Evolutionary conservation across 176 grass and related monocot genomes (phyloP).

Genomic region (Pontederia crassipes): DNA sequence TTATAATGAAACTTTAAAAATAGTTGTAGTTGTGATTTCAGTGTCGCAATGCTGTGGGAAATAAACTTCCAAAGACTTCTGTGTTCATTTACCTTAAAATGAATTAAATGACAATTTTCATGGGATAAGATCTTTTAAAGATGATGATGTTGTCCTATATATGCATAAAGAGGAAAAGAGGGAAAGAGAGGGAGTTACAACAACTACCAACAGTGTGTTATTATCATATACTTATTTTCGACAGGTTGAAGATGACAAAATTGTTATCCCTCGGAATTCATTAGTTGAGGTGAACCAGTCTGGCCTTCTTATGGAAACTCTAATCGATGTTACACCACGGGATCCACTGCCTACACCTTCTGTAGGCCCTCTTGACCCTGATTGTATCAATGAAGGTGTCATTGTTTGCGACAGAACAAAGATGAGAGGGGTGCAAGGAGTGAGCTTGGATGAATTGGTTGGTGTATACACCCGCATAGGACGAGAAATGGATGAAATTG

Average conservation of each 20-base stretch:
- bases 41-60: too few species aligned
- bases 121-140: too few species aligned
- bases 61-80: too few species aligned
- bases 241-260: slow-evolving; percentile 90
- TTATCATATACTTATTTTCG: slow-evolving; percentile 3
- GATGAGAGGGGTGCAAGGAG: slow-evolving; percentile 79
- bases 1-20: too few species aligned
- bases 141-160: too few species aligned
- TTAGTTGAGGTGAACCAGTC: slow-evolving; percentile 90
- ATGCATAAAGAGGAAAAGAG: too few species aligned
- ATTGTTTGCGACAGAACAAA: slow-evolving; percentile 89
- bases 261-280: slow-evolving; percentile 82
- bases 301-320: slow-evolving; percentile 93
- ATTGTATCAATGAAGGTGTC: slow-evolving; percentile 68
- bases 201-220: too few species aligned
- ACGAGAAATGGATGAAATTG: slow-evolving; percentile 87
- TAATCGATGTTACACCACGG: slow-evolving; percentile 84
- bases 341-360: slow-evolving; percentile 79
- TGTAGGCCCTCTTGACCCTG: slow-evolving; percentile 52
- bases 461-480: slow-evolving; percentile 86
- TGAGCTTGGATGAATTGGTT: slow-evolving; percentile 86
- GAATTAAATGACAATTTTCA: too few species aligned
- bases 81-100: too few species aligned
- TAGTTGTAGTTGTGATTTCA: too few species aligned
- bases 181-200: too few species aligned